Base-by-base conservation (phyloP, 352 stramenopile genomes). In the Saprolegnia parasitica region DNA sequence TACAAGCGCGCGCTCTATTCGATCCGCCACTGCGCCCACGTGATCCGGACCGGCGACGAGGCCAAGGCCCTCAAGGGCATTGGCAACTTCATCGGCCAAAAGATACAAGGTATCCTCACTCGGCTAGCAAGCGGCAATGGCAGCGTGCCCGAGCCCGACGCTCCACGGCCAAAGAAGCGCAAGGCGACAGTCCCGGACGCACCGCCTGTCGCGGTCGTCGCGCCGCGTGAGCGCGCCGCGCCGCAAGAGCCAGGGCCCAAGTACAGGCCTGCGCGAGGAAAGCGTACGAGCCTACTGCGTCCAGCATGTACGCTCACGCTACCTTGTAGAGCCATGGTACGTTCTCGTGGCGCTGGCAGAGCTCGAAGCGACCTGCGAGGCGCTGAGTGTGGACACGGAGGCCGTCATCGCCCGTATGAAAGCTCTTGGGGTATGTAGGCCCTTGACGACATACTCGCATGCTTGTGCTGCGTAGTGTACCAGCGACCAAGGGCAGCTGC, bases 21-120 rank as follows among this genome's bases (percentile, higher is more conserved):
- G 50, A 71, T 95, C n/a, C 86, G 86, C 57, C 71, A 78, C 49
- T 75, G 88, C 58, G 54, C 68, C 0, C 68, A 76, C 58, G 65
- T 67, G 13, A 75, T 95, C 39, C 74, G 73, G 26, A 84, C 75
- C 47, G 85, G 73, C 6, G 64, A 66, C 1, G 75, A 93, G 62
- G 87, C 87, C 68, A 91, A 88, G 68, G 70, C 79, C 67, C 74
- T 95, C 40, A 72, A 74, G 46, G 79, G 90, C 68, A 83, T 95
- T 21, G 87, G 87, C 74, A 95, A 92, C 72, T 95, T 91, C 76
- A 79, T 95, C 66, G 83, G 83, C 55, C 91, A 91, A 73, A 83
- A 93, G 72, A 91, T 95, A 64, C 81, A 93, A 56, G 72, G 79
- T 18, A 87, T 93, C 47, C 67, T 95, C 23, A 73, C 21, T 71